Evolutionary conservation across 805 yeast genomes (phyloP), one percentile per base, ranked within the genome.

Genomic region (Metschnikowia shivogae): DNA sequence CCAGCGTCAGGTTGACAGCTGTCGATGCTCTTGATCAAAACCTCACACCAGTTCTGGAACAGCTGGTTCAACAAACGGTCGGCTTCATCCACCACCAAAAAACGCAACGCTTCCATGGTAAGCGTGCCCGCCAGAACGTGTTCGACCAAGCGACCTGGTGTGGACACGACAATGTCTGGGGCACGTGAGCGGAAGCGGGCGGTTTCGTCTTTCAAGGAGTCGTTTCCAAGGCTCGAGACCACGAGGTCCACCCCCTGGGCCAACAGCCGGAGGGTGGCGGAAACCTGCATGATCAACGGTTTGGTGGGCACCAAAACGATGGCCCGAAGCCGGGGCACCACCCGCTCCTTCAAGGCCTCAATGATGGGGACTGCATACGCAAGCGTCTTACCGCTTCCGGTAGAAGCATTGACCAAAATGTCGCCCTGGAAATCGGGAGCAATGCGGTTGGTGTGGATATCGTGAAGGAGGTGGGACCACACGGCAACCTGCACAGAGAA

Each of bases 341-440:
- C 68, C 46, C 96, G 74, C 7, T 67, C 63, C 12, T 73, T 67
- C 42, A 92, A 69, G 2, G 80, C 67, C 49, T 90, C 89, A 2
- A 93, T 73, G 6, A 93, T 76, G 1, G 99, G 98, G 2, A 92
- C 74, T 41, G 81, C 74, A 58, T 92, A 92, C 2, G 97, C 95
- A 44, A 93, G 69, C 0, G 99, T 92, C 61, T 92, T 92, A 57
- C 99, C 99, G 0, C 96, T 86, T 35, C 99, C 99, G 0, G 99
- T 92, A 9, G 95, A 80, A 1, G 99, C 96, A 64, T 92, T 90
- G 5, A 92, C 96, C 36, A 92, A 69, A 14, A 89, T 63, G 64
- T 93, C 96, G 20, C 92, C 92, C 45, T 72, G 70, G 34, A 77
- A 70, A 43, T 73, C 80, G 1, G 87, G 84, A 14, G 64, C 63